phyloP scores from a whole-genome alignment of 208 protist genomes.

The Crithidia expoeki region DNA sequence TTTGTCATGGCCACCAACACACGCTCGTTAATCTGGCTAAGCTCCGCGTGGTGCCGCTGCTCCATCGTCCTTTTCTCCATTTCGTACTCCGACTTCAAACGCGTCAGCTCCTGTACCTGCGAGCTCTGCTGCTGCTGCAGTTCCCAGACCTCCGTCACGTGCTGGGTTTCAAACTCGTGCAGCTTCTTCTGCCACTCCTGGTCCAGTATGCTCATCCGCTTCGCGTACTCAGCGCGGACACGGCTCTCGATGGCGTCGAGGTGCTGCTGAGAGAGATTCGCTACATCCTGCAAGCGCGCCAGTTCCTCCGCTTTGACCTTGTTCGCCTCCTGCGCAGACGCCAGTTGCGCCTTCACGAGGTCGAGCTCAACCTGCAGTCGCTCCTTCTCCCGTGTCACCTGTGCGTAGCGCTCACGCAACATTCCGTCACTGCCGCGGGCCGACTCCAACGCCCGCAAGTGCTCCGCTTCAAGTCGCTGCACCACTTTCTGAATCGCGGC shows the following conservation, averaged over 20 bases:
- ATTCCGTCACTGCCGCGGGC: constrained; percentile 62
- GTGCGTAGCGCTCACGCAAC: constrained; percentile 62
- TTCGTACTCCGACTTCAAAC: constrained; percentile 43
- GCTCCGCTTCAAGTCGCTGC: constrained; percentile 67
- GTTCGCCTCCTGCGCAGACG: constrained; percentile 37
- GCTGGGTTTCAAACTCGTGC: constrained; percentile 59
- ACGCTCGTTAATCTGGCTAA: constrained; percentile 83
- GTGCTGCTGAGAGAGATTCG: constrained; percentile 51
- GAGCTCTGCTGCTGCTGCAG: constrained; percentile 54
- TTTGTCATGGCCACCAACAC: constrained; percentile 79
- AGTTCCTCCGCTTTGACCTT: constrained; percentile 59
- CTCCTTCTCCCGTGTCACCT: constrained; percentile 72
- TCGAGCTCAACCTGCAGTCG: constrained; percentile 75
- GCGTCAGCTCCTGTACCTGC: constrained; percentile 41
- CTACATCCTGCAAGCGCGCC: constrained; percentile 38
- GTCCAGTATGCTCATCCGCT: constrained; percentile 60
- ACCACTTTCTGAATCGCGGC: constrained; percentile 68
- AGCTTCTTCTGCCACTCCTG: constrained; percentile 74
- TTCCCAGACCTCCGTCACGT: constrained; percentile 56
- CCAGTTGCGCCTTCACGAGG: constrained; percentile 65
- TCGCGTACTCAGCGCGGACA: constrained; percentile 53
- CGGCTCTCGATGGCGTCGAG: constrained; percentile 63
- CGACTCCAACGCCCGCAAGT: constrained; percentile 54
- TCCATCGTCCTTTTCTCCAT: constrained; percentile 64
- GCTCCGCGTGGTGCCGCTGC: constrained; percentile 76